Evolutionary conservation across 441 rosid species (phyloP).

Genomic region (Jatropha multifida): DNA sequence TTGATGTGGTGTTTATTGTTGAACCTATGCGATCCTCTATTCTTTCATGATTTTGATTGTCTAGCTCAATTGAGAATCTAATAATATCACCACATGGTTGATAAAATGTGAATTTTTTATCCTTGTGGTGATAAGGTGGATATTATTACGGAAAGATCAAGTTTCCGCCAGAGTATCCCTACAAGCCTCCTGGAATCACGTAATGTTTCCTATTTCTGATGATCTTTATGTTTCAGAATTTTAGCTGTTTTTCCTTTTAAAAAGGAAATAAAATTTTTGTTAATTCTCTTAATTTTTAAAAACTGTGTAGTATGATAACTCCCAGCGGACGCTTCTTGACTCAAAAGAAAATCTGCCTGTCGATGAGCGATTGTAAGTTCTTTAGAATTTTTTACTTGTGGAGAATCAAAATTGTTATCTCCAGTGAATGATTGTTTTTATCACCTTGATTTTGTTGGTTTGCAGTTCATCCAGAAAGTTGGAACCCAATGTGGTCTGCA

Average conservation of each 20-base stretch:
- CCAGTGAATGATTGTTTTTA: slow-evolving; percentile 11
- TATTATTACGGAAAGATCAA: slow-evolving; percentile 94
- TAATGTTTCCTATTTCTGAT: slow-evolving; percentile 32
- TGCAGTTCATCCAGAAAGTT: slow-evolving; percentile 98
- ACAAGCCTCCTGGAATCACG: slow-evolving; percentile 98
- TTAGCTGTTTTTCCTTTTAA: slow-evolving; percentile 8
- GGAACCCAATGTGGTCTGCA: slow-evolving; percentile 99
- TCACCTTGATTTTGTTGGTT: slow-evolving; percentile 20
- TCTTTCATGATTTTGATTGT: background rate
- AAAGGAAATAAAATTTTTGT: background rate
- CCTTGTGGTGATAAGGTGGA: slow-evolving; percentile 53
- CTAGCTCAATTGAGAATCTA: slow-evolving; percentile 22
- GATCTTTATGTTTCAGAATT: background rate
- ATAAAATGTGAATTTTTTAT: slow-evolving; percentile 19
- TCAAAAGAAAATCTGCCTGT: slow-evolving; percentile 93
- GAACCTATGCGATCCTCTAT: background rate
- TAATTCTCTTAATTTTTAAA: slow-evolving; percentile 1
- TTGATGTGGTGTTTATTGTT: background rate
- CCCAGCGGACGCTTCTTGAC: slow-evolving; percentile 98
- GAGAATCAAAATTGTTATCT: slow-evolving; percentile 1
- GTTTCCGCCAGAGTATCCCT: slow-evolving; percentile 96
- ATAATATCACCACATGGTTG: slow-evolving; percentile 15
- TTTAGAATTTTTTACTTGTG: slow-evolving; percentile 3
- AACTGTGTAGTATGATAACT: slow-evolving; percentile 76
- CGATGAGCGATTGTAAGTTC: slow-evolving; percentile 97